Base-by-base conservation (phyloP, 2,329 filamentous ascomycete species). In the Colletotrichum acutatum region DNA sequence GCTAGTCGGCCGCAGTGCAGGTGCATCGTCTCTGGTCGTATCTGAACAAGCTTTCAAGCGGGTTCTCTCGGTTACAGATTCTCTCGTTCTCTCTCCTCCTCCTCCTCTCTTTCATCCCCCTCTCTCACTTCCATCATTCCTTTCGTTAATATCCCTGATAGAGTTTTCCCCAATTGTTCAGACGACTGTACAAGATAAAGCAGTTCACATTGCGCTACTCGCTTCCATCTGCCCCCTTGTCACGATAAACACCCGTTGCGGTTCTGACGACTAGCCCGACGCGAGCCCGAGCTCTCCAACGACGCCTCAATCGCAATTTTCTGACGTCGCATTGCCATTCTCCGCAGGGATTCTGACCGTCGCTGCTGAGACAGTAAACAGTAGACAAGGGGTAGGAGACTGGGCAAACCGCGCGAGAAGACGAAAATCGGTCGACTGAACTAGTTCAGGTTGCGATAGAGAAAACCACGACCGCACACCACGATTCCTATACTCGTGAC, bases 11-110 rank as follows among this genome's bases (percentile, higher is more conserved):
- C 34, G 42, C 42, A 49, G 42, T 49, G 52, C 30, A 65, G 19
- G 42, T 49, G 62, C 30, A 65, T 61, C 28, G 69, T 72, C 37
- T 46, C 34, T 22, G 56, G 42, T 58, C 56, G 66, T 53, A 61
- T 66, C 67, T 49, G 49, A 61, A 73, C 71, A 71, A 73, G 71
- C 67, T 73, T 73, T 73, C 54, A 66, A 66, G 71, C 71, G 61
- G 71, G 67, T 62, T 73, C 60, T 56, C 61, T 73, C 49, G 54
- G 66, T 62, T 62, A 52, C 61, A 52, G 49, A 62, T 61, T 24
- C 49, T 59, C 24, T 37, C 11, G 28, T 54, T 49, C 42, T 49
- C 62, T 61, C 26, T 60, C n/a, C 26, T 46, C 26, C 26, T 46
- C 26, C 56, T 67, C n/a, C 16, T 46, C 30, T 19, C 46, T 46